Evolutionary conservation across 345 rosid species (phyloP), one percentile per base, ranked within the genome.

Genomic region (Triadica sebifera): DNA sequence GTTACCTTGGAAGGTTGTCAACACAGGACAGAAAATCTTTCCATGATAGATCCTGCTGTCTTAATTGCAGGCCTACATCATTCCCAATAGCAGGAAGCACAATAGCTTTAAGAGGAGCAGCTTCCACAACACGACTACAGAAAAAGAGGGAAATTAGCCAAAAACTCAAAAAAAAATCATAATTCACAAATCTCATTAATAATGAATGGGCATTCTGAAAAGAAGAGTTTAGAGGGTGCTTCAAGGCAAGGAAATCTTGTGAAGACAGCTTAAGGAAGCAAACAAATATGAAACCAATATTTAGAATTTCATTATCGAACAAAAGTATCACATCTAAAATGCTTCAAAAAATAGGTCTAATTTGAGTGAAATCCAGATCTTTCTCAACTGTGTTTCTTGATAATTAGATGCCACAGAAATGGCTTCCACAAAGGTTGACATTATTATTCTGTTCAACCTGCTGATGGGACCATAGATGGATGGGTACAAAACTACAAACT

Each of bases 51-150:
- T 94, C 98, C 55, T 91, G 89, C 70, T 86, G 81, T 83, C 97
- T 88, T 79, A 92, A 61, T 75, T 79, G 77, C 73, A 88, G 68
- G 25, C 74, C 81, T 49, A 94, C 34, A 11, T 80, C 75, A 39
- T 73, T 76, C 71, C 95, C 97, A 29, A 61, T 74, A 52, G 62
- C 92, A 0, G 95, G 92, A 45, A 94, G 88, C 75, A 94, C 97
- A 19, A 94, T 92, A 39, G 73, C 85, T 84, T 89, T 92, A 46
- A 41, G 65, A 9, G 96, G 88, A 79, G 79, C 81, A 81, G 98
- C 98, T 78, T 91, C 95, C 53, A 82, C 82, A 73, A 94, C 95
- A 74, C 93, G 94, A 74, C 98, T 94, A 86, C 73, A 84, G 15
- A 55, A 63, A 39, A 0, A 3, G 74, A 20, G 52, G 5, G 53